Evolutionary conservation across 1,139 yeast genomes (phyloP).

Genomic region (Lodderomyces pseudojiufengensis): DNA sequence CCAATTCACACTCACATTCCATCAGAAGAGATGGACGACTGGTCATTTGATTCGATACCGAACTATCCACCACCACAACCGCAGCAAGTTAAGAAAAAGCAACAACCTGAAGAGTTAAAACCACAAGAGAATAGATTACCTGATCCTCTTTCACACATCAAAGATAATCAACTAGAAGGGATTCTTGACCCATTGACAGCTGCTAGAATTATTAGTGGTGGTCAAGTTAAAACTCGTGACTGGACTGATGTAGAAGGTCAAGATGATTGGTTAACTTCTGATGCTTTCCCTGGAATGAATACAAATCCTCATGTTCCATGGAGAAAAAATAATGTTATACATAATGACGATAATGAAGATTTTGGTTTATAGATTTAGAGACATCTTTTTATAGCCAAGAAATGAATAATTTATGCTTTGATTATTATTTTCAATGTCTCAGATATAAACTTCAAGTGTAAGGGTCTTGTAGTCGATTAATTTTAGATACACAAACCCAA

Average conservation of each 20-base stretch:
- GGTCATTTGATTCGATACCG: conserved; percentile 1
- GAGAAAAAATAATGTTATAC: conserved; percentile 20
- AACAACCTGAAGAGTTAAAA: conserved; percentile 4
- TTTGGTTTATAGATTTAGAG: no score
- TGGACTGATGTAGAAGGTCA: conserved; percentile 35
- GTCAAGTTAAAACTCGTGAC: conserved; percentile 32
- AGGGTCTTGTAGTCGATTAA: no score
- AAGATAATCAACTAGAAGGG: conserved; percentile 33
- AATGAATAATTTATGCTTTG: no score
- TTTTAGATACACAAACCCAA: no score
- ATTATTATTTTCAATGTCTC: no score
- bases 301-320: conserved; percentile 7
- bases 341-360: conserved; percentile 9
- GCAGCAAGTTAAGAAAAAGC: conserved; percentile 1
- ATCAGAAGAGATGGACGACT: conserved; percentile 1
- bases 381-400: no score
- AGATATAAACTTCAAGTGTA: no score
- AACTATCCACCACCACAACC: conserved; percentile 3
- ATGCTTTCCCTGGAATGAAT: not conserved
- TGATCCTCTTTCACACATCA: conserved; percentile 46
- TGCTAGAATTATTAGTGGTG: conserved; percentile 41
- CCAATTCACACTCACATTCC: conserved; percentile 9
- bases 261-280: conserved; percentile 21
- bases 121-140: conserved; percentile 30
- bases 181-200: conserved; percentile 35